Evolutionary conservation across 148 eudicot species (phyloP), one percentile per base, ranked within the genome.

Genomic region (Oxyria digyna): DNA sequence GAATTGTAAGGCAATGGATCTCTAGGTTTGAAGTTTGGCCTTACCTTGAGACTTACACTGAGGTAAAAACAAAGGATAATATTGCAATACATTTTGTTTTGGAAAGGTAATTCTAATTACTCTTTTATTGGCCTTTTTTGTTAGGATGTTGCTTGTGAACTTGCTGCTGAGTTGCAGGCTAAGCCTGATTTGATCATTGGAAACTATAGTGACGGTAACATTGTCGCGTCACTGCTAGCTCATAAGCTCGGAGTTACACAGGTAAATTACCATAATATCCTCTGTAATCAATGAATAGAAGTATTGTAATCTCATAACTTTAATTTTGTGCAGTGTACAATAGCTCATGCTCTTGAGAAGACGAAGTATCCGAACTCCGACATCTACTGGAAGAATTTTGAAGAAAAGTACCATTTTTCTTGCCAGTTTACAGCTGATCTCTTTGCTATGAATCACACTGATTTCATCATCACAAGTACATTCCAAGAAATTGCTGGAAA

Each of bases 1-100:
- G 99, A 20, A 85, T 94, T 62, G 87, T 94, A 15, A 81, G 99
- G 42, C 84, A 80, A 79, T 94, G 99, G 99, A 94, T 94, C 72
- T 94, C 99, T 41, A 85, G 99, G 4, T 94, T 94, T 31, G 99
- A 94, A 79, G 99, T 94, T 55, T 94, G 99, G 99, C 99, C 99
- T 29, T 90, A 94, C 89, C 89, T 94, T 9, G 99, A 90, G 75
- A 90, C 91, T 42, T 94, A 82, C 96, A 85, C 92, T 26, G 97
- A 90, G 92, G 98, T 93, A 69, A 74, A 5, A 18, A 50, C 12
- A 37, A 2, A 14, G 4, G 14, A 42, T 1, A 38, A 67, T 6
- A 26, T n/a, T 7, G 0, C 0, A 24, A n/a, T 12, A 6, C 37
- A 42, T 46, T 46, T 11, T 35, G 12, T 37, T 8, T 65, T 33